Conservation (phyloP, 371 early-diverging fungal genomes). For the Mucor velutinosus region DNA sequence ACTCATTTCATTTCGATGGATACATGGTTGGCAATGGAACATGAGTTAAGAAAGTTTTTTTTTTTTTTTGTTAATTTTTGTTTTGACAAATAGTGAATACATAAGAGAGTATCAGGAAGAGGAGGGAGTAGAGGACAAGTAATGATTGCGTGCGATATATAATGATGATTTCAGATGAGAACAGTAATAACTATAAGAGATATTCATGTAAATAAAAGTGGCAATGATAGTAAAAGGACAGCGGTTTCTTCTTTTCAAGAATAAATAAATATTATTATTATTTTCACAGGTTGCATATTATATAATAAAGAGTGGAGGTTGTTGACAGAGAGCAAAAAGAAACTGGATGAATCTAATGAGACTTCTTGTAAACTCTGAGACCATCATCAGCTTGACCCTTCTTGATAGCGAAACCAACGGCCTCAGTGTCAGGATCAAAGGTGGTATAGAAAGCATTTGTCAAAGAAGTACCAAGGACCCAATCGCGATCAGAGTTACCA, state of each 20-base stretch:
- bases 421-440: slow-evolving; percentile 44
- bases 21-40: not conserved
- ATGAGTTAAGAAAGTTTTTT: not conserved
- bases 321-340: not conserved
- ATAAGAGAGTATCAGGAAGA: not conserved
- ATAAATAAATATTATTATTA: not conserved
- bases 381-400: slow-evolving; percentile 40
- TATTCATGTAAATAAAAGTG: slow-evolving; percentile 1
- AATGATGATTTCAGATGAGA: not conserved
- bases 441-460: slow-evolving; percentile 48
- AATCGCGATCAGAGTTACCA: slow-evolving; percentile 39
- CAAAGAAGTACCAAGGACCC: slow-evolving; percentile 47
- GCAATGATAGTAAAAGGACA: not conserved
- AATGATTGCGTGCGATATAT: not conserved
- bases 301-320: not conserved
- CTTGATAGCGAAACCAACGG: slow-evolving; percentile 43
- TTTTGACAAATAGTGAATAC: not conserved
- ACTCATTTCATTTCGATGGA: too few species aligned
- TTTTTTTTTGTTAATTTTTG: not conserved
- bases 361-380: slow-evolving; percentile 38
- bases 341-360: slow-evolving; percentile 15
- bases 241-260: not conserved
- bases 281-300: not conserved
- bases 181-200: not conserved
- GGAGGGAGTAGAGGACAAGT: not conserved